Conservation (phyloP, 768 basidiomycete genomes). For the Mycena leptocephala region DNA sequence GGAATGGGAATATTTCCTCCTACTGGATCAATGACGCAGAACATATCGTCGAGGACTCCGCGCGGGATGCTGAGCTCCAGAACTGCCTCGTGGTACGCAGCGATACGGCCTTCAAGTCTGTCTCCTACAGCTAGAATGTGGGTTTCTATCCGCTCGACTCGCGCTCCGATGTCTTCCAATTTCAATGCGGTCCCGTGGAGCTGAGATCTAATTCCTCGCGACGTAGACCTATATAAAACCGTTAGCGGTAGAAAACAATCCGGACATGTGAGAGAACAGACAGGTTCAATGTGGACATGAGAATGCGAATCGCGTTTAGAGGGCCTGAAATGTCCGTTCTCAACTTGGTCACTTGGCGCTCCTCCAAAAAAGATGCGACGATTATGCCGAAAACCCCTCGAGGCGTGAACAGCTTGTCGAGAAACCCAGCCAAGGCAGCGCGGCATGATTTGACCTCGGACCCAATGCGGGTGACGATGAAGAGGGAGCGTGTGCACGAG, state of each 20-base stretch:
- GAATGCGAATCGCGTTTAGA: not conserved
- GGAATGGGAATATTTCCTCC: constrained; percentile 4
- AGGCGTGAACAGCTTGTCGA: not conserved
- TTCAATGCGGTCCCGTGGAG: not conserved
- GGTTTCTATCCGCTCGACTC: too few relatives aligned
- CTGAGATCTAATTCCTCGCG: not conserved
- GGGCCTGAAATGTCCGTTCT: not conserved
- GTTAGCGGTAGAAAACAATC: not conserved
- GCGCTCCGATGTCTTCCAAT: too few relatives aligned
- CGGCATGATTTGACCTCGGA: not conserved
- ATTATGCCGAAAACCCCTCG: not conserved
- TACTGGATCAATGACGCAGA: not conserved
- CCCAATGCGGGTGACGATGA: not conserved
- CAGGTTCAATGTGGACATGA: not conserved
- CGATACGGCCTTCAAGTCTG: not conserved
- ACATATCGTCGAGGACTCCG: not conserved
- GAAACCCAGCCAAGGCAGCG: not conserved
- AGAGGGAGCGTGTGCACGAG: not conserved
- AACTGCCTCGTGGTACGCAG: not conserved
- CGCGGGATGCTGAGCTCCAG: not conserved
- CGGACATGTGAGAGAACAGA: not conserved
- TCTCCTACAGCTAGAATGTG: too few relatives aligned
- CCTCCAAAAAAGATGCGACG: not conserved
- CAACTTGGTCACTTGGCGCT: not conserved
- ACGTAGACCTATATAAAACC: not conserved